A percentile compares a stretch with the other conserved stretches of the same genome.
These are phyloP conservation scores for Apiospora kogelbergensis DNA, from an alignment of 2,329 filamentous ascomycete genomes.

Conservation along the genomic window DNA sequence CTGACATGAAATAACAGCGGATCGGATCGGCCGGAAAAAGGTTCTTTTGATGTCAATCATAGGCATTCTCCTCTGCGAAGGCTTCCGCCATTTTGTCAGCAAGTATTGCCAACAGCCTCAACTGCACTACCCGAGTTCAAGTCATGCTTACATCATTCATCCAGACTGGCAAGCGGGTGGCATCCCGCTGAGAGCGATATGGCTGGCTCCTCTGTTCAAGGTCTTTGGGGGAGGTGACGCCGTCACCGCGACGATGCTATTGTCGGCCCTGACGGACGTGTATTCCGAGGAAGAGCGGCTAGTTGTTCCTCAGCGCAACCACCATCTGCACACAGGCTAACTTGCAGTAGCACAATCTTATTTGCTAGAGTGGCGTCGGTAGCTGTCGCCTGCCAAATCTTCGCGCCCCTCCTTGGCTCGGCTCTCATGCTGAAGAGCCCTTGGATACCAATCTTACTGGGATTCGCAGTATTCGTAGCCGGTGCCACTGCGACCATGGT, in stretches of 20 bases:
- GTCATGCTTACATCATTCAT: too few relatives aligned
- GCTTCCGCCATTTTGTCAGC: not conserved
- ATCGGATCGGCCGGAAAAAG: not conserved
- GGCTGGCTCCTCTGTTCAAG: not conserved
- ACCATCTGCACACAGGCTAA: not conserved
- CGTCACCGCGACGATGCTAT: not conserved
- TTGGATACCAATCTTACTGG: not conserved
- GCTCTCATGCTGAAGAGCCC: not conserved
- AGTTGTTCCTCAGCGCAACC: not conserved
- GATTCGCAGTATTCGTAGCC: not conserved
- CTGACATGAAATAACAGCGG: not conserved
- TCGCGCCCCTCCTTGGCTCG: not conserved
- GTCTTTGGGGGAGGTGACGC: not conserved
- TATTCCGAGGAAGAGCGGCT: not conserved
- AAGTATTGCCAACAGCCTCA: not conserved
- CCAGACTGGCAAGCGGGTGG: not conserved
- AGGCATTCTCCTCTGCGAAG: not conserved
- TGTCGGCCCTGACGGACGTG: not conserved
- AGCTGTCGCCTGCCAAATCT: not conserved
- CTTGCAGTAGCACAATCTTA: not conserved
- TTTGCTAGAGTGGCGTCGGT: not conserved
- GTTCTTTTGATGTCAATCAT: not conserved
- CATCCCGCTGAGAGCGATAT: not conserved
- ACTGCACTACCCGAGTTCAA: not conserved
- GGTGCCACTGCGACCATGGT: not conserved